Base-by-base conservation (phyloP, 2,329 filamentous ascomycete species). In the Cladosporium sp. region DNA sequence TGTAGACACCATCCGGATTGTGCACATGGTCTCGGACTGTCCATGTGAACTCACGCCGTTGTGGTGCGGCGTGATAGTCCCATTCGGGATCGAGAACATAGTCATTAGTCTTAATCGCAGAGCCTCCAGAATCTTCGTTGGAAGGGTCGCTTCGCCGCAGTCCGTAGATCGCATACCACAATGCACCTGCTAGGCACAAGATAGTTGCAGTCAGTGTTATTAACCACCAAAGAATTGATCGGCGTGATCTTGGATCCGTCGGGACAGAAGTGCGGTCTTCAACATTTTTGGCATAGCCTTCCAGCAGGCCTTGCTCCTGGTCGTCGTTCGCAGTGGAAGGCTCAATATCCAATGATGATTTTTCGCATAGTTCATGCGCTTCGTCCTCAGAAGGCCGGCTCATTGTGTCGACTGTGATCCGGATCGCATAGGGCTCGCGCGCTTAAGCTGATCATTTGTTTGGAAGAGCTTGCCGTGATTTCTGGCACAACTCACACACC, bases 1-100 rank as follows among this genome's bases (percentile, higher is more conserved):
- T 65, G 51, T 67, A 74, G 14, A 77, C 67, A 9, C 74, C 86
- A 65, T 88, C 84, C 0, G 86, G 86, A 55, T 84, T 86, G 42
- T 83, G 77, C 0, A 77, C 74, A 34, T 81, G 80, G 60, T 88
- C 83, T 9, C 74, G 69, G 30, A 89, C 80, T 0, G 75, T 81
- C 85, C 85, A 89, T 61, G 80, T 73, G 65, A 85, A 86, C 62
- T 83, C 79, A 64, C 86, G 78, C 2, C 76, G 78, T 15, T 76
- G 78, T 0, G 80, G 77, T 3, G 76, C 64, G 0, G 81, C 78
- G 17, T 74, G 47, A 61, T 79, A 78, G 60, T 87, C 72, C 87
- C 87, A 89, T 1, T 73, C 63, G 0, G 77, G 67, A 52, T 82
- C 75, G 15, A 90, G 75, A 3, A 85, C 70, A 60, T 89, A 88